These are phyloP conservation scores for Vinca major DNA, from an alignment of 305 asterid genomes.

Conservation along the genomic window DNA sequence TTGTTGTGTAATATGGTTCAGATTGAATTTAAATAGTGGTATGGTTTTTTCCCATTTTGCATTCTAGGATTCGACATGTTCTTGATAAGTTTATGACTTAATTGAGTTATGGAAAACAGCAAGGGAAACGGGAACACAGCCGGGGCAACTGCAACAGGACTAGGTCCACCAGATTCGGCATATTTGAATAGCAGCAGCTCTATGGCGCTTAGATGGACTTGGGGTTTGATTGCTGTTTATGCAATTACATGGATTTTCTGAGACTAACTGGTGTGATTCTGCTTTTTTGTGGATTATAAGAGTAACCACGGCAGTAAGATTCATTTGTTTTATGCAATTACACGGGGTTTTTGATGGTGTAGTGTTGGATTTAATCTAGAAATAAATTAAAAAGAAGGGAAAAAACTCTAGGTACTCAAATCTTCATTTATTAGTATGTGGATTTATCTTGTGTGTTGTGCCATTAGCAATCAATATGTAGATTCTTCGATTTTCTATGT, in stretches of 20 bases:
- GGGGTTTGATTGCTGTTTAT: conserved; percentile 17
- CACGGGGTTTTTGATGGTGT: conserved; percentile 2
- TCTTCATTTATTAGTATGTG: background rate
- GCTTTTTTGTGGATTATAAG: conserved; percentile 1
- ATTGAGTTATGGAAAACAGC: conserved; percentile 12
- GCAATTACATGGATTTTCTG: conserved; percentile 20
- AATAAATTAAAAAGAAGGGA: too few species aligned
- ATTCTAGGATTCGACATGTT: background rate
- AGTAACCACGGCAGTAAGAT: background rate
- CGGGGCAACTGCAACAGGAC: conserved; percentile 25
- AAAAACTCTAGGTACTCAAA: background rate
- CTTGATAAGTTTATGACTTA: background rate
- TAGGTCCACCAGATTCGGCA: conserved; percentile 13
- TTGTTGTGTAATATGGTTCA: too few species aligned
- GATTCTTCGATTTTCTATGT: background rate
- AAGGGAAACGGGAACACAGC: conserved; percentile 26
- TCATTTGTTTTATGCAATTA: conserved; percentile 19
- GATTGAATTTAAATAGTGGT: background rate
- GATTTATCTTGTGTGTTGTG: too few species aligned
- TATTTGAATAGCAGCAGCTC: conserved; percentile 32
- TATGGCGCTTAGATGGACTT: conserved; percentile 10
- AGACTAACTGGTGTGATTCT: background rate
- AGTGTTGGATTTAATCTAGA: background rate
- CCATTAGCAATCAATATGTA: too few species aligned
- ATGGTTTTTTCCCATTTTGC: background rate